Percentiles rank a stretch among this genome's conserved stretches.
phyloP scores from a whole-genome alignment of 257 asterid species.

The Penstemon eatonii region DNA sequence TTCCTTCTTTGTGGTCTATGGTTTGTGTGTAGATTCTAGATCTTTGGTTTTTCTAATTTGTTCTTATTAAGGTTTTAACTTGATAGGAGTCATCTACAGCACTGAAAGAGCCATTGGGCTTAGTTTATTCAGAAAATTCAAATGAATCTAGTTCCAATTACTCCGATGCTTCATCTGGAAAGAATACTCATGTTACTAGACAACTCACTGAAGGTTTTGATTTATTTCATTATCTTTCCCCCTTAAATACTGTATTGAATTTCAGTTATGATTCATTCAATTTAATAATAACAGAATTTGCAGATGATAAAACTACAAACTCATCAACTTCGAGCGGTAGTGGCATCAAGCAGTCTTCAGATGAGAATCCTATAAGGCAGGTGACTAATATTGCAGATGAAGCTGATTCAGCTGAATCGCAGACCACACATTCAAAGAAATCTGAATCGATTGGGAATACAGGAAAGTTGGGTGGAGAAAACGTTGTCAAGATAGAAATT shows the following conservation, averaged over 20 bases:
- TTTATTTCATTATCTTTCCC: constrained; percentile 11
- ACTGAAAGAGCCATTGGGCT: constrained; percentile 17
- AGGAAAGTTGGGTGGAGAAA: constrained; percentile 23
- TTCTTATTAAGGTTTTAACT: constrained; percentile 15
- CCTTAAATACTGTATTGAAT: constrained; percentile 11
- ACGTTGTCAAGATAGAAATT: constrained; percentile 30
- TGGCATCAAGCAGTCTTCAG: constrained; percentile 32
- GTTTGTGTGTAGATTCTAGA: constrained; percentile 14
- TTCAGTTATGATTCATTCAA: constrained; percentile 3
- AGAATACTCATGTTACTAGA: constrained; percentile 38
- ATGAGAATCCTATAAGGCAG: constrained; percentile 52
- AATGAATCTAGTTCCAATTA: constrained; percentile 1
- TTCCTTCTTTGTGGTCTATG: constrained; percentile 12
- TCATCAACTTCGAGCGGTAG: constrained; percentile 27
- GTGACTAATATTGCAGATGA: constrained; percentile 41
- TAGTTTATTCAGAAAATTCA: constrained; percentile 14
- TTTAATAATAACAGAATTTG: constrained; percentile 33
- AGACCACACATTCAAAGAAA: constrained; percentile 26
- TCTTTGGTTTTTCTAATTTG: constrained; percentile 30
- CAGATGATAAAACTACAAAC: constrained; percentile 35
- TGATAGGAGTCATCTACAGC: constrained; percentile 21
- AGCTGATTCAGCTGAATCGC: constrained; percentile 28
- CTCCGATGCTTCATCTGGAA: neutral
- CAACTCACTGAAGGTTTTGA: constrained; percentile 68
- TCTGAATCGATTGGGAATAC: constrained; percentile 32